Conservation (phyloP, 2,329 filamentous ascomycete genomes). For the Septoria petroselini region DNA sequence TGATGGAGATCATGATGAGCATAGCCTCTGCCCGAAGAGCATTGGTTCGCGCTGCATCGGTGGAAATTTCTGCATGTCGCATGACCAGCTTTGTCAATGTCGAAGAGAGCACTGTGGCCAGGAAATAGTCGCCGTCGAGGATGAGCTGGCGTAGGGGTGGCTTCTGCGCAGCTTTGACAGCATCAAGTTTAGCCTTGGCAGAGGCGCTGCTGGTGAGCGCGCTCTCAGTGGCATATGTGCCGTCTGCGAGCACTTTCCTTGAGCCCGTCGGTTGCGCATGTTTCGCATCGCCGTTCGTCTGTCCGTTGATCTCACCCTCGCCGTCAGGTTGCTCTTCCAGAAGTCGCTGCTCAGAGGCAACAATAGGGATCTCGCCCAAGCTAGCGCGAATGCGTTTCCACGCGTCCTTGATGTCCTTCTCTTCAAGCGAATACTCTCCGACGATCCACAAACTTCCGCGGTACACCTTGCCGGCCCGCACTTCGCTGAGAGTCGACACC, state of each 20-base stretch:
- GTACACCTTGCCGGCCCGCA: slow-evolving; percentile 95
- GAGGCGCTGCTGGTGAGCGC: slow-evolving; percentile 91
- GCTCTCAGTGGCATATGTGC: slow-evolving; percentile 95
- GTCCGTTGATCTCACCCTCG: slow-evolving; percentile 58
- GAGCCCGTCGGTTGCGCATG: slow-evolving; percentile 74
- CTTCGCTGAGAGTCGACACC: slow-evolving; percentile 85
- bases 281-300: slow-evolving; percentile 79
- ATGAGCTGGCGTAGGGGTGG: slow-evolving; percentile 92
- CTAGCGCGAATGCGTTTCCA: slow-evolving; percentile 96
- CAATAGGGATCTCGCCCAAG: slow-evolving; percentile 92
- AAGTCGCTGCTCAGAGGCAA: slow-evolving; percentile 88
- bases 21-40: slow-evolving; percentile 94
- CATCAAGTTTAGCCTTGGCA: slow-evolving; percentile 85
- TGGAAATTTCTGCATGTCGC: slow-evolving; percentile 90
- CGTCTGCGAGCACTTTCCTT: slow-evolving; percentile 88
- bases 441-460: slow-evolving; percentile 96
- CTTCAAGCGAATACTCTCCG: slow-evolving; percentile 92
- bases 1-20: slow-evolving; percentile 99
- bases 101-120: slow-evolving; percentile 90
- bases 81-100: slow-evolving; percentile 97
- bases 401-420: slow-evolving; percentile 89
- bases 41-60: slow-evolving; percentile 82
- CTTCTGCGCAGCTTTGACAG: slow-evolving; percentile 95
- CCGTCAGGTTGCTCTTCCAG: slow-evolving; percentile 77
- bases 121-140: slow-evolving; percentile 93